Evolutionary conservation across 345 rosid genomes (phyloP), one percentile per base, ranked within the genome.

Genomic region (Pseudoturritis turrita): DNA sequence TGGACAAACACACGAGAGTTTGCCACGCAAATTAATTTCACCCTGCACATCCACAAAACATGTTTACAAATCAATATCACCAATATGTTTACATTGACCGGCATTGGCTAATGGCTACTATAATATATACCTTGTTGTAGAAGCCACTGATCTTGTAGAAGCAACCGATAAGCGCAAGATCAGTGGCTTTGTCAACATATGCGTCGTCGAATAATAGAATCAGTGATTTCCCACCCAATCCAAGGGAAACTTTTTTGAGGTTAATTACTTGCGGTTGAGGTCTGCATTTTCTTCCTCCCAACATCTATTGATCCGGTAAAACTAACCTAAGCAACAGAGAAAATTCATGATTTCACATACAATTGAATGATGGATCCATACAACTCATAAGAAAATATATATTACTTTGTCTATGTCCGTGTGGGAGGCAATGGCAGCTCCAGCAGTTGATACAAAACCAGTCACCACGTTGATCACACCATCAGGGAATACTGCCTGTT

Each of bases 401-500:
- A 18, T 64, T 46, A 89, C 96, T 78, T 82, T 86, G 59, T 91
- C 93, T 11, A 89, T 46, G 77, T 86, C 96, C 97, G 87, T 89
- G 35, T 91, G 93, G 4, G 78, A 77, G 44, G 82, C 28, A 49
- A 91, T 45, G 0, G 97, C 93, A 10, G 90, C 90, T 22, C 97
- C 97, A 3, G 93, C 90, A 0, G 84, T 87, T 0, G 75, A 57
- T 50, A 4, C 26, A 58, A 65, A 85, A 14, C 98, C 98, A 22
- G 86, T 81, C 12, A 94, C 84, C 7, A 91, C 84, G 61, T 94
- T 91, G 25, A 94, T 29, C 77, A 94, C 97, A 59, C 97, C 98
- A 35, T 86, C 88, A 2, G 98, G 98, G 14, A 94, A 15, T 12
- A 97, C 97, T 4, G 95, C 95, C 92, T 91, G 69, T 23, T 8